phyloP scores from a whole-genome alignment of 202 grass and related monocot genomes.

The Panicum virgatum region DNA sequence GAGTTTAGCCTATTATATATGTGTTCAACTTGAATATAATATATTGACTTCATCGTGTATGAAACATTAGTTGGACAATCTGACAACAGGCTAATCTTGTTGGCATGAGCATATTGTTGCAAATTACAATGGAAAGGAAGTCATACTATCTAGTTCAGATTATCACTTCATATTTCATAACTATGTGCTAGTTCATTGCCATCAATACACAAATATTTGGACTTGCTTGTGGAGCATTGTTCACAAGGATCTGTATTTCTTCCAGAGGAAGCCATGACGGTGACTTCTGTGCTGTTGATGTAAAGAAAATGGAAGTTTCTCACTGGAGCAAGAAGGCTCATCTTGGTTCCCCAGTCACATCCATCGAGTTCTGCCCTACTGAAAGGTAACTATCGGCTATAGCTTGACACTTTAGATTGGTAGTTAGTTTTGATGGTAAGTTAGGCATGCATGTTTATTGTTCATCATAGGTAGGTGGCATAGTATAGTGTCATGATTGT shows the following conservation, averaged over 20 bases:
- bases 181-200: background rate
- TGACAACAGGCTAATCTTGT: slow-evolving; percentile 6
- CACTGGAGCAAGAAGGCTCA: slow-evolving; percentile 95
- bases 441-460: background rate
- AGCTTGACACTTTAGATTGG: background rate
- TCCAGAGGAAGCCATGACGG: slow-evolving; percentile 85
- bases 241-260: slow-evolving; percentile 17
- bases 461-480: slow-evolving; percentile 13
- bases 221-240: slow-evolving; percentile 24
- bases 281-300: slow-evolving; percentile 84
- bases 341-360: slow-evolving; percentile 63
- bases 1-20: background rate
- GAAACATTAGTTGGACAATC: background rate
- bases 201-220: slow-evolving; percentile 10
- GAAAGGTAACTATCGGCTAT: slow-evolving; percentile 59
- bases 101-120: slow-evolving; percentile 5
- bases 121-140: background rate
- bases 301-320: slow-evolving; percentile 90
- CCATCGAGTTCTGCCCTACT: slow-evolving; percentile 86
- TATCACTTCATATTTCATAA: background rate
- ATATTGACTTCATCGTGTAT: slow-evolving; percentile 10
- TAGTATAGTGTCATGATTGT: slow-evolving; percentile 4
- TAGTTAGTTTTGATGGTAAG: background rate
- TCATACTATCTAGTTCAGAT: background rate
- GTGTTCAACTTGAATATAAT: background rate